Evolutionary conservation across 139 green algal genomes (phyloP).

Genomic region (Penium margaritaceum): DNA sequence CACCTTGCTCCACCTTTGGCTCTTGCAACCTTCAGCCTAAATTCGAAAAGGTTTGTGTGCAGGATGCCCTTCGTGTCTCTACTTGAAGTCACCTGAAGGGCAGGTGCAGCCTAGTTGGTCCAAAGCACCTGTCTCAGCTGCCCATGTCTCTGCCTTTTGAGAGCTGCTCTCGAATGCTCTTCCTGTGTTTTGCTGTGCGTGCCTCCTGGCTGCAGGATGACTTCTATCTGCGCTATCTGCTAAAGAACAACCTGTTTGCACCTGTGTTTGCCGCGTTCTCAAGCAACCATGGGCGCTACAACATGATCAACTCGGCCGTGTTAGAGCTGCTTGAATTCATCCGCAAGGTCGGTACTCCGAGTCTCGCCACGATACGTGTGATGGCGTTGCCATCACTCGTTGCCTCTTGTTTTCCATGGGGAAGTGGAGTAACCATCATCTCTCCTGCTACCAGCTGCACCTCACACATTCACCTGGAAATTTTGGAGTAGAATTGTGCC

Average conservation of each 20-base stretch:
- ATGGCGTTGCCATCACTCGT: too few species aligned
- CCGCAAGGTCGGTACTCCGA: conserved; percentile 38
- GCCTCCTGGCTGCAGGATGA: conserved; percentile 55
- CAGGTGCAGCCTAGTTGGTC: too few species aligned
- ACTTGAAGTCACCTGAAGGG: too few species aligned
- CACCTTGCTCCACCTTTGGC: background rate
- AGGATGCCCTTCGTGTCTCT: too few species aligned
- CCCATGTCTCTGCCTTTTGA: background rate
- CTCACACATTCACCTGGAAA: too few species aligned
- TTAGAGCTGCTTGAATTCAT: conserved; percentile 53
- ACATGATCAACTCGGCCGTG: conserved; percentile 69
- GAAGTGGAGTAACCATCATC: too few species aligned
- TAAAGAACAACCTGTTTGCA: conserved; percentile 70
- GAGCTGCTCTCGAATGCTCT: background rate
- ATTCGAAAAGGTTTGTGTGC: background rate
- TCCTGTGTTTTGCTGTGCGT: background rate
- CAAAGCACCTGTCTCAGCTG: too few species aligned
- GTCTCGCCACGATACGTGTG: too few species aligned
- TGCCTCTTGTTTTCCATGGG: too few species aligned
- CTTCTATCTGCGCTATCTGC: conserved; percentile 73
- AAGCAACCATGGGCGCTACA: conserved; percentile 74
- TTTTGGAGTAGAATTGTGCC: too few species aligned
- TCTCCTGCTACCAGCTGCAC: too few species aligned
- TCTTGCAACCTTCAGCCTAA: background rate
- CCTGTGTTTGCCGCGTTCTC: conserved; percentile 71